phyloP scores from a whole-genome alignment of 1,284 basidiomycete species.

The Cutaneotrichosporon dermatis region DNA sequence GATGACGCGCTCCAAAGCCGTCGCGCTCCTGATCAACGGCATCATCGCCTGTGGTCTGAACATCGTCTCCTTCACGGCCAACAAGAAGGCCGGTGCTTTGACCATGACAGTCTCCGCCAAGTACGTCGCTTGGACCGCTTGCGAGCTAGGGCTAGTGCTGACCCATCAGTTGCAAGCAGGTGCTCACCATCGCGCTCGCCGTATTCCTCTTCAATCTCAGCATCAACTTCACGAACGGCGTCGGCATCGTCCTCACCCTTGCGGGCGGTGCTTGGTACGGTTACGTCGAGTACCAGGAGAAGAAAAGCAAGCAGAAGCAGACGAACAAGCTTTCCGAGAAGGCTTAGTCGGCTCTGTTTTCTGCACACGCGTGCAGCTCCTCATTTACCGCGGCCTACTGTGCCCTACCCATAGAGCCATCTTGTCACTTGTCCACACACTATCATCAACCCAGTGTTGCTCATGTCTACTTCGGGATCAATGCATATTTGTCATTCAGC shows the following conservation, averaged over 20 bases:
- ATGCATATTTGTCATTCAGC: neutral
- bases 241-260: slow-evolving; percentile 77
- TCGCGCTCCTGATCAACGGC: slow-evolving; percentile 69
- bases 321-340: slow-evolving; percentile 1
- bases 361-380: neutral
- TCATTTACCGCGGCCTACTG: too few relatives aligned
- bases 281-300: slow-evolving; percentile 64
- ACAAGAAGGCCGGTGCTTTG: slow-evolving; percentile 70
- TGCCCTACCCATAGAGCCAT: too few relatives aligned
- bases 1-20: slow-evolving; percentile 55
- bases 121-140: slow-evolving; percentile 21
- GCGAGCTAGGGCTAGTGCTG: too few relatives aligned
- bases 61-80: slow-evolving; percentile 85
- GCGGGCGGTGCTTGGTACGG: slow-evolving; percentile 78
- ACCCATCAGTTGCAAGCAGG: slow-evolving; percentile 67
- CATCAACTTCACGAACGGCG: slow-evolving; percentile 69
- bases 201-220: slow-evolving; percentile 75
- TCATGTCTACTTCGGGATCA: slow-evolving; percentile 1
- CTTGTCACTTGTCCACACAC: neutral
- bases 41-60: slow-evolving; percentile 83
- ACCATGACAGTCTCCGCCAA: slow-evolving; percentile 49
- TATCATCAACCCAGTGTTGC: neutral
- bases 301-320: slow-evolving; percentile 38
- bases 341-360: neutral
- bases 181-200: slow-evolving; percentile 80